phyloP scores from a whole-genome alignment of 331 rosid species.

The Arachis monticola region DNA sequence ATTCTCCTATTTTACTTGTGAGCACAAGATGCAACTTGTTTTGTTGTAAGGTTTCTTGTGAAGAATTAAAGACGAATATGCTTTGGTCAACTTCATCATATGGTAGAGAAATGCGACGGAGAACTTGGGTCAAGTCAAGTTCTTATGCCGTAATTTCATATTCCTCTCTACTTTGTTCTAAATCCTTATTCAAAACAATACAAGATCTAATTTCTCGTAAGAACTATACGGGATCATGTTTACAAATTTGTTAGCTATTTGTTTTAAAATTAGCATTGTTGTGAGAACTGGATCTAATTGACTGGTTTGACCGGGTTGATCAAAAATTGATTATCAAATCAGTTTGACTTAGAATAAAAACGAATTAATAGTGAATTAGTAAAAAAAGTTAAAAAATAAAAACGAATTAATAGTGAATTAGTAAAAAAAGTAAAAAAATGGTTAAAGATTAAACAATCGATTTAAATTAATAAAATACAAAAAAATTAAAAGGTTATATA shows the following conservation, averaged over 20 bases:
- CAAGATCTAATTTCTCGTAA: not conserved
- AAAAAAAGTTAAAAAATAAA: too few species aligned
- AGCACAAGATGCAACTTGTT: slow-evolving; percentile 40
- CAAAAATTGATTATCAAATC: too few species aligned
- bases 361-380: too few species aligned
- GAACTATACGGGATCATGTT: not conserved
- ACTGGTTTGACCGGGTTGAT: too few species aligned
- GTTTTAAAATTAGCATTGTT: too few species aligned
- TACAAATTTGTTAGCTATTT: not conserved
- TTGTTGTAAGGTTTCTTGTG: slow-evolving; percentile 50
- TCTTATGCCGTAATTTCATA: not conserved
- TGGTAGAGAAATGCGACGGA: slow-evolving; percentile 14
- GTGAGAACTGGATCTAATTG: too few species aligned
- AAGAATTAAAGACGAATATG: slow-evolving; percentile 35
- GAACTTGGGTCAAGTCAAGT: slow-evolving; percentile 31
- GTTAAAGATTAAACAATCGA: too few species aligned
- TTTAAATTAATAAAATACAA: too few species aligned
- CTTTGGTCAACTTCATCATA: slow-evolving; percentile 37
- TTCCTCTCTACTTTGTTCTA: not conserved
- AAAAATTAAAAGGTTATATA: too few species aligned
- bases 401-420: too few species aligned
- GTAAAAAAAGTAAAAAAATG: too few species aligned
- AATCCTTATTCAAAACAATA: slow-evolving; percentile 9
- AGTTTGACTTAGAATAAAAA: too few species aligned
- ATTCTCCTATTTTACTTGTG: slow-evolving; percentile 46